These are phyloP conservation scores for Phoenix roebelenii DNA, from an alignment of 176 grass and related monocot genomes.

Conservation along the genomic window DNA sequence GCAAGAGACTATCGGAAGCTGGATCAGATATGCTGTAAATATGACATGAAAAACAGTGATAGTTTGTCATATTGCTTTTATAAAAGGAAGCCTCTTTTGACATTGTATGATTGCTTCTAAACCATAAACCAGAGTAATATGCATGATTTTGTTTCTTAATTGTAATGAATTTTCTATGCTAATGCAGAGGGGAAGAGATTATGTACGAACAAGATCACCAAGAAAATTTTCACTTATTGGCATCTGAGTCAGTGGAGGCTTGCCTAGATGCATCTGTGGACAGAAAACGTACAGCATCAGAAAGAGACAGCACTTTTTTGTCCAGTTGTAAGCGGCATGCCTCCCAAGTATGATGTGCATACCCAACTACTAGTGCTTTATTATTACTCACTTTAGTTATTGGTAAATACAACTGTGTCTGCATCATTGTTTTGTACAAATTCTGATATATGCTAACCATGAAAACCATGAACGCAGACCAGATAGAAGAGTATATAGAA, in stretches of 20 bases:
- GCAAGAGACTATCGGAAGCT: constrained; percentile 29
- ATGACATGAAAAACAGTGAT: constrained; percentile 19
- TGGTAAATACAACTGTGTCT: no score
- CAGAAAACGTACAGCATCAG: constrained; percentile 31
- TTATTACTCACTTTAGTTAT: no score
- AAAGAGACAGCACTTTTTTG: constrained; percentile 22
- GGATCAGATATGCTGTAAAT: constrained; percentile 54
- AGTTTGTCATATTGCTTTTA: constrained; percentile 46
- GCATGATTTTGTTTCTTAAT: constrained; percentile 8
- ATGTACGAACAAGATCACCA: constrained; percentile 24
- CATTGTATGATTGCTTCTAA: constrained; percentile 30
- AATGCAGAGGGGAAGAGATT: constrained; percentile 28
- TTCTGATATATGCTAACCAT: no score
- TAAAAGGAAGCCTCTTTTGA: constrained; percentile 32
- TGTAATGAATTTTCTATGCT: constrained; percentile 18
- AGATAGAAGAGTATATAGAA: no score
- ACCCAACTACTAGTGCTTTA: no score
- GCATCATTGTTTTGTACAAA: no score
- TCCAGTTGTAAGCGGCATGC: constrained; percentile 66
- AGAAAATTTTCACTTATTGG: constrained; percentile 43
- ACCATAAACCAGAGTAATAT: constrained; percentile 3
- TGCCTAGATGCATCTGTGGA: constrained; percentile 63
- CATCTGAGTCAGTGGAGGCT: constrained; percentile 9
- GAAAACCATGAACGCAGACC: no score
- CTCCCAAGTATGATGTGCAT: constrained; percentile 41